Conservation (phyloP, 257 asterid genomes). For the Henckelia pumila region DNA sequence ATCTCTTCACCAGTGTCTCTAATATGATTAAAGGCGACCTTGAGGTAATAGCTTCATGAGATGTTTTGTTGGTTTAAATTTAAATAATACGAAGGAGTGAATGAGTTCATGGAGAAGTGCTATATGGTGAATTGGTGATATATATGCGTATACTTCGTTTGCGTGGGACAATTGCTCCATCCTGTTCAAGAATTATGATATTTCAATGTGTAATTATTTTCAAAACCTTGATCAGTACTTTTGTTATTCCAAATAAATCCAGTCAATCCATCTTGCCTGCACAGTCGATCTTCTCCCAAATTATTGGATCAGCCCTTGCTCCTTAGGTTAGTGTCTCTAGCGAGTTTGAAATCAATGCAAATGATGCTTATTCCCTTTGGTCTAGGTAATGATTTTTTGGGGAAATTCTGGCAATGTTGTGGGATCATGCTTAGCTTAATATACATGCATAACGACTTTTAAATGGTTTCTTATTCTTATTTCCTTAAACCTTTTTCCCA, state of each 20-base stretch:
- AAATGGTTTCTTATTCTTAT: neutral
- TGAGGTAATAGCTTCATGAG: slow-evolving; percentile 48
- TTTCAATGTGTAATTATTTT: too few species aligned
- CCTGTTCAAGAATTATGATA: neutral
- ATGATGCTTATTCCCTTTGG: slow-evolving; percentile 2
- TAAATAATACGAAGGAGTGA: neutral
- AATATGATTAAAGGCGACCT: slow-evolving; percentile 84
- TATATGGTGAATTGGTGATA: too few species aligned
- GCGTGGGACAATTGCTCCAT: neutral
- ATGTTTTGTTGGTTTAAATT: slow-evolving; percentile 5
- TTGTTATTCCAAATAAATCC: neutral
- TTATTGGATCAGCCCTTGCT: neutral
- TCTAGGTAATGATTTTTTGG: neutral
- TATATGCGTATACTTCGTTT: neutral
- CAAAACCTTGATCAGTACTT: neutral
- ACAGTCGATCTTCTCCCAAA: neutral
- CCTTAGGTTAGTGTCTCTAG: neutral
- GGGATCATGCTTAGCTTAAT: neutral
- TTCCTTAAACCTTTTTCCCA: slow-evolving; percentile 3
- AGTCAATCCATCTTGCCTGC: neutral
- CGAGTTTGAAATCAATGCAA: slow-evolving; percentile 8
- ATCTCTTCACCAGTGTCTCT: slow-evolving; percentile 71
- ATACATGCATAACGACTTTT: neutral
- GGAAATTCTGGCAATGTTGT: neutral
- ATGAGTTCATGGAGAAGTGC: slow-evolving; percentile 11